Evolutionary conservation across 2,329 filamentous ascomycete species (phyloP).

Genomic region (Trichoderma asperellum): DNA sequence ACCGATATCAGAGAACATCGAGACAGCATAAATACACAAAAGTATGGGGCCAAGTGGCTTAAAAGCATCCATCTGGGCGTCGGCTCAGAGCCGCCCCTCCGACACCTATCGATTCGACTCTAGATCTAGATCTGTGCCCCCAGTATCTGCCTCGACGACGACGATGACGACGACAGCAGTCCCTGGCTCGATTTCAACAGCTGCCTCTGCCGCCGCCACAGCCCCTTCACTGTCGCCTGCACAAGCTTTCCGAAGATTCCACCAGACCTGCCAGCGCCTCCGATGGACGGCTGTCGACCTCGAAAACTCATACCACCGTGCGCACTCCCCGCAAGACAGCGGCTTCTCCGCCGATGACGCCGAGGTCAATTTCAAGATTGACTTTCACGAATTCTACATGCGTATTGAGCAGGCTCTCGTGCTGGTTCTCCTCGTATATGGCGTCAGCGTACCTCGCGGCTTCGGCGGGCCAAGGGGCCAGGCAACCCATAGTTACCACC

Average conservation of each 20-base stretch:
- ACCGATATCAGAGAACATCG: not conserved
- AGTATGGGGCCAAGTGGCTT: slow-evolving; percentile 24
- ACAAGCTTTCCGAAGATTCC: slow-evolving; percentile 59
- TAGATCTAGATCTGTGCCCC: slow-evolving; percentile 31
- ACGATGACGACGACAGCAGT: slow-evolving; percentile 15
- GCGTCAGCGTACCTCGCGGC: slow-evolving; percentile 52
- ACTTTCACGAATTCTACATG: slow-evolving; percentile 78
- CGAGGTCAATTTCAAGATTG: slow-evolving; percentile 74
- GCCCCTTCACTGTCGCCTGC: slow-evolving; percentile 34
- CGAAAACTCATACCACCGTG: slow-evolving; percentile 58
- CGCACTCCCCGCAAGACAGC: slow-evolving; percentile 45
- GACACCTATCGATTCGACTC: slow-evolving; percentile 16
- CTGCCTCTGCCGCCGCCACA: slow-evolving; percentile 31
- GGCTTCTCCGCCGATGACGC: slow-evolving; percentile 50
- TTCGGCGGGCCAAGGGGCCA: slow-evolving; percentile 11
- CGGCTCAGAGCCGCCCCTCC: slow-evolving; percentile 8
- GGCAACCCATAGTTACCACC: slow-evolving; percentile 64
- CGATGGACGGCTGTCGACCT: slow-evolving; percentile 68
- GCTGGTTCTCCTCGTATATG: slow-evolving; percentile 66
- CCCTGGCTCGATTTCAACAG: not conserved
- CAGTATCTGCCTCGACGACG: not conserved
- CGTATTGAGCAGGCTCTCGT: slow-evolving; percentile 73
- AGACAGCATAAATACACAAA: not conserved
- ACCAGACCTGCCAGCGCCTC: slow-evolving; percentile 62
- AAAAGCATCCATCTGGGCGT: slow-evolving; percentile 30